Evolutionary conservation across 116 monocot species (phyloP), one percentile per base, ranked within the genome.

Genomic region (Dioscorea cayenensis): DNA sequence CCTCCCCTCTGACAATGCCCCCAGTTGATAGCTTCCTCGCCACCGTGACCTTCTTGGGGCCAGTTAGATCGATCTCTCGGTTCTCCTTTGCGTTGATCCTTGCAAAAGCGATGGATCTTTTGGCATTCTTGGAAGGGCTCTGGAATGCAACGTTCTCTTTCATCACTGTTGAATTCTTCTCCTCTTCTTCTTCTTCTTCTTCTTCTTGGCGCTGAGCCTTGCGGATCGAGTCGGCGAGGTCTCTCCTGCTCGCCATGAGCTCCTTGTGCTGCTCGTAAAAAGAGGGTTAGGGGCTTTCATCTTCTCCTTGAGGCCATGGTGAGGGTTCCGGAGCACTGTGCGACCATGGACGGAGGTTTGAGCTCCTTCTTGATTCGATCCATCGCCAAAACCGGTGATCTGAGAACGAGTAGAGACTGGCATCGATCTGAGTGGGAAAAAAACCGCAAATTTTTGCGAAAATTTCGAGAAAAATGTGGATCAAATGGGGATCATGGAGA

Each of bases 251-350:
- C 35, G 82, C 75, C 38, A 76, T 66, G 63, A 85, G 86, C 63
- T 71, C 72, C 77, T 89, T 73, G 73, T 91, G 94, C 85, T 99
- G 95, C 72, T 91, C 99, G 74, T 99, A 94, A 94, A 69, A 85
- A 72, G 21, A 81, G 81, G 28, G 93, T 91, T 52, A 99, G 82
- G 82, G 8, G 90, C 86, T 50, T 78, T 83, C 99, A 99, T 86
- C 88, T 99, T 99, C 77, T 99, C 99, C 80, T 91, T 90, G 35
- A 99, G 87, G 7, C 83, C 85, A 50, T 88, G 89, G 38, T 99
- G 93, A 11, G 95, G 92, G 75, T 85, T 84, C 21, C 80, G 70
- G 25, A 3, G 72, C 12, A 2, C 32, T 55, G 11, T 43, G 65
- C 51, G 50, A n/a, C 37, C 38, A 52, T 21, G 43, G 43, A 43